Evolutionary conservation across 106 monocot species (phyloP), one percentile per base, ranked within the genome.

Genomic region (Alisma plantagoaquatica): DNA sequence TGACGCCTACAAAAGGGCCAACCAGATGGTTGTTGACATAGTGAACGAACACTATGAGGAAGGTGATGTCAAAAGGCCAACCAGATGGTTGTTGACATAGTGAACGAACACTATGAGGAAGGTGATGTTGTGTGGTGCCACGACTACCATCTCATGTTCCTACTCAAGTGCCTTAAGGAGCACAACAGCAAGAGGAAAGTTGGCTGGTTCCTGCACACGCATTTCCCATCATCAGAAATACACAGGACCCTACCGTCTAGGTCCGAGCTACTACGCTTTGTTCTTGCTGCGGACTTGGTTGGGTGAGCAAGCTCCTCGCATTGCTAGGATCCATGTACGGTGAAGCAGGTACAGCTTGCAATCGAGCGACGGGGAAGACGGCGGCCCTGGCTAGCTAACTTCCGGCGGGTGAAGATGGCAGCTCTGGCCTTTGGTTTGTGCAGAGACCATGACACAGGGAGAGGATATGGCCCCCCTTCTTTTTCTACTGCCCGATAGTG

Each of bases 91-190:
- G 94, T 88, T 29, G 94, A 88, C 53, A 88, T 96, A 3, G 94
- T 96, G 25, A 76, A 69, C 60, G 46, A 84, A 56, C 84, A 96
- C 59, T 96, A 88, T 60, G 78, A 96, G 64, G 94, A 96, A 23
- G 94, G 94, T 3, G 94, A 96, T 74, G 84, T 96, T n/a, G 81
- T 96, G 23, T 96, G 94, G 94, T 96, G 94, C 66, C 94, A 96
- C 62, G 94, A 96, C 61, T 96, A 96, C 54, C 94, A 96, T 49
- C 73, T 96, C 10, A 96, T 96, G 94, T 96, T 81, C 46, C 84
- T 96, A 26, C 94, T 88, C 0, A 88, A 84, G 63, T 96, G 88
- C 59, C 76, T 96, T 3, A 96, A 96, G 48, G 94, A 96, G 14
- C 65, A 83, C n/a, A 60, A 96, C 41, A 86, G 67, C 66, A 75